These are phyloP conservation scores for Fusarium sp. DNA, from an alignment of 2,329 filamentous ascomycete genomes.

Conservation along the genomic window DNA sequence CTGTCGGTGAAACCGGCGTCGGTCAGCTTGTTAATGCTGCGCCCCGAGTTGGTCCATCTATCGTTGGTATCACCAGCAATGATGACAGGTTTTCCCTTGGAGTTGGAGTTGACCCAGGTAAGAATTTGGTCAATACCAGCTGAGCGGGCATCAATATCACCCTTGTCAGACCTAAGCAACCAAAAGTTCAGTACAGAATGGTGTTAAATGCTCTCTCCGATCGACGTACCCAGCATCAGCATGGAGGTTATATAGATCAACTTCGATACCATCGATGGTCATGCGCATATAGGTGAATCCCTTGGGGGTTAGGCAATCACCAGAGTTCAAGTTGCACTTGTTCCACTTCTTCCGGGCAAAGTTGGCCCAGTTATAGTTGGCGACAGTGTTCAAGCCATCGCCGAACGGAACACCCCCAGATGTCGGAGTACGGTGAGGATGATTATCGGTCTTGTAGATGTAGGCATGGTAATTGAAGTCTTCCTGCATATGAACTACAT, in stretches of 20 bases:
- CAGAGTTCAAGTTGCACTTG: slow-evolving; percentile 65
- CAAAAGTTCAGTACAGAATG: background rate
- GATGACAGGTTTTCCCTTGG: slow-evolving; percentile 69
- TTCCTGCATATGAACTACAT: slow-evolving; percentile 74
- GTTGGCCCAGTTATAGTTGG: slow-evolving; percentile 64
- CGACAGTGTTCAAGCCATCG: slow-evolving; percentile 71
- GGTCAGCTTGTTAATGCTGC: slow-evolving; percentile 60
- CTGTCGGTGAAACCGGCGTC: slow-evolving; percentile 65
- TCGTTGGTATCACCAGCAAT: slow-evolving; percentile 74
- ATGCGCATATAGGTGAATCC: slow-evolving; percentile 75
- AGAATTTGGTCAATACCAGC: slow-evolving; percentile 70
- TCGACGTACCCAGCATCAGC: slow-evolving; percentile 50
- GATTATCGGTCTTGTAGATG: slow-evolving; percentile 69
- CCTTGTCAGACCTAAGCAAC: background rate
- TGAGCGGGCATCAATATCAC: slow-evolving; percentile 65
- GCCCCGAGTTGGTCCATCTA: slow-evolving; percentile 63
- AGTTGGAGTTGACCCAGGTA: slow-evolving; percentile 65
- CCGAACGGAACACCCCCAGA: slow-evolving; percentile 73
- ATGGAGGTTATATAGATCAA: slow-evolving; percentile 53
- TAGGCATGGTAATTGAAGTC: slow-evolving; percentile 76
- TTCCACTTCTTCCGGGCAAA: slow-evolving; percentile 69
- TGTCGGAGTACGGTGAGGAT: slow-evolving; percentile 70
- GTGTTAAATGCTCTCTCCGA: background rate
- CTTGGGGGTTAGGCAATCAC: slow-evolving; percentile 75
- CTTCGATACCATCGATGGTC: slow-evolving; percentile 62